Evolutionary conservation across 169 alveolate genomes (phyloP).

Genomic region (Eimeria acervulina): DNA sequence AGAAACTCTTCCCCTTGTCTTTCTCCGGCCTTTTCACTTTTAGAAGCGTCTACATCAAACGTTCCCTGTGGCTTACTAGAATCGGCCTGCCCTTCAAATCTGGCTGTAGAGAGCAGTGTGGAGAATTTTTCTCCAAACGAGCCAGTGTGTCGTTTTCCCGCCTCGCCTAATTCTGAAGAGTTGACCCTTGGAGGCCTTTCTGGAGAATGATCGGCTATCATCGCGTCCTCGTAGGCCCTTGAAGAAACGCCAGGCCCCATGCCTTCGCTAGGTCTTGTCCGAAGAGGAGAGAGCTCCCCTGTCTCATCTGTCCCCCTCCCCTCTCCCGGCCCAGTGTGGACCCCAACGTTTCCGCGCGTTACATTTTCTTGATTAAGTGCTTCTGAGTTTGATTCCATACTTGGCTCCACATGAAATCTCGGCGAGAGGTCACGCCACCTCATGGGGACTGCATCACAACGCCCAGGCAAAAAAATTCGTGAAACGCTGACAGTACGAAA

Average conservation of each 20-base stretch:
- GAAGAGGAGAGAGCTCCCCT: background rate
- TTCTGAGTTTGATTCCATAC: background rate
- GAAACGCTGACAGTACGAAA: background rate
- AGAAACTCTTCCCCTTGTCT: background rate
- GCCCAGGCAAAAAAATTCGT: background rate
- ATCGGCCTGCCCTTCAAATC: background rate
- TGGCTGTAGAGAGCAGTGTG: background rate
- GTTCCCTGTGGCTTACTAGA: background rate
- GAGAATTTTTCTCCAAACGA: background rate
- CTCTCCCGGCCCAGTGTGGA: background rate
- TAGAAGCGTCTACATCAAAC: background rate
- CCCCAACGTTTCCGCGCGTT: background rate
- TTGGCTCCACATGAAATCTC: slow-evolving; percentile 37
- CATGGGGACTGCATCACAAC: slow-evolving; percentile 53
- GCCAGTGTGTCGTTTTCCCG: background rate
- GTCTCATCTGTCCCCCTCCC: background rate
- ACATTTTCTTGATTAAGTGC: background rate
- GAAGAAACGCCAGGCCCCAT: background rate
- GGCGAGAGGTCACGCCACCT: slow-evolving; percentile 72
- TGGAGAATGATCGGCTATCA: background rate
- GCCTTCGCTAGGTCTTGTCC: background rate
- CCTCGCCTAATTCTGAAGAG: background rate
- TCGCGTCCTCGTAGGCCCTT: background rate
- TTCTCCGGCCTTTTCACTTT: background rate
- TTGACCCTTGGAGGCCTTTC: background rate